Base-by-base conservation (phyloP, 2,329 filamentous ascomycete species). In the Orbilia javanica region DNA sequence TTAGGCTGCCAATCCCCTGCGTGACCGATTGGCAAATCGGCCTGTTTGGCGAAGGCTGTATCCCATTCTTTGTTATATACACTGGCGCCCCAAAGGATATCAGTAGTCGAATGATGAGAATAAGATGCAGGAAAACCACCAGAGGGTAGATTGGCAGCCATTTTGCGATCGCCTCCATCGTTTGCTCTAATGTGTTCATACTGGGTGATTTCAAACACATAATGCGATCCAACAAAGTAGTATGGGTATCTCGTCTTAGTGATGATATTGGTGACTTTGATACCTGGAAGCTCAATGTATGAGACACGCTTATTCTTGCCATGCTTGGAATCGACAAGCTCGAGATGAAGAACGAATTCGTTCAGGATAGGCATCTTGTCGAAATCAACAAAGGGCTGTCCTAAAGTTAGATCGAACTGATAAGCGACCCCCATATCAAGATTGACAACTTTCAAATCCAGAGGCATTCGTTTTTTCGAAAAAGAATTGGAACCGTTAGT, bases 211-310 rank as follows among this genome's bases (percentile, higher is more conserved):
- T 82, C 81, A 22, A 82, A 82, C 2, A 81, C 68, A 57, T 81
- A 82, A 1, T 69, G 69, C 4, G 81, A 81, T 22, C 68, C 77
- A 6, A 66, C 60, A 48, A 82, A 80, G 70, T 73, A 81, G 57
- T 80, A 82, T 20, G 80, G 79, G 39, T 79, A 80, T 42, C 81
- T 82, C 13, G 80, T 81, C 74, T 82, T 82, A 20, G 80, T 71
- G 20, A 79, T 74, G 42, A 82, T 74, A 39, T 73, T 79, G 6
- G 79, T 55, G 20, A 82, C 81, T 0, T 25, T 70, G 63, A 82
- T 75, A 27, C 79, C 80, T 6, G 80, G 81, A 15, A 81, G 79
- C 46, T 80, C 80, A n/a, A 79, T 79, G 64, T 80, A 82, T 31
- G 73, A 79, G 18, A 82, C 71, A 10, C 81, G 79, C 34, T 75